Conservation (phyloP, 352 stramenopile species). For the Blastocystis hominis region DNA sequence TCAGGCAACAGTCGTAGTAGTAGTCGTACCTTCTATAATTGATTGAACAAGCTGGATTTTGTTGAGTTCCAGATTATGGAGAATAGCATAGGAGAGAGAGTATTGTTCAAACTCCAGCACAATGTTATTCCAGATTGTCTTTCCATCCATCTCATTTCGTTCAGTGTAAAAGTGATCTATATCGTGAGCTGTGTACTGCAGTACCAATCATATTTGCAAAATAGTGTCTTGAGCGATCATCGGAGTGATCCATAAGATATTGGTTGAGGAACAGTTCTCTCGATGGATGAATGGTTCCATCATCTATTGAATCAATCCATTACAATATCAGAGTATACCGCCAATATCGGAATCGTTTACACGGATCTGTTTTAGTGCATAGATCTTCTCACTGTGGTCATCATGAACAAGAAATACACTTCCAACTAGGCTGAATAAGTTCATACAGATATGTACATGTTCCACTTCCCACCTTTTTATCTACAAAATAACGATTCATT, state of each 20-base stretch:
- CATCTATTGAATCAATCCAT: neutral
- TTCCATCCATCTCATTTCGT: neutral
- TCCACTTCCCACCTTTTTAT: slow-evolving; percentile 33
- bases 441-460: neutral
- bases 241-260: neutral
- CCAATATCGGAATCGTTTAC: slow-evolving; percentile 3
- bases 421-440: slow-evolving; percentile 12
- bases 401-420: slow-evolving; percentile 25
- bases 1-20: neutral
- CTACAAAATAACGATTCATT: slow-evolving; percentile 25
- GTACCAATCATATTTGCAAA: slow-evolving; percentile 39
- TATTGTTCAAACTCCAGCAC: slow-evolving; percentile 1
- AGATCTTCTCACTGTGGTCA: neutral
- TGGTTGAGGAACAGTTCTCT: neutral
- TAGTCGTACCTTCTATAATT: neutral
- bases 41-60: slow-evolving; percentile 56
- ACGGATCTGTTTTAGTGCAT: slow-evolving; percentile 44
- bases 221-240: neutral
- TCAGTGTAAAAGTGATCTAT: slow-evolving; percentile 46
- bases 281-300: neutral
- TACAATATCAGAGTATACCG: neutral
- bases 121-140: slow-evolving; percentile 41
- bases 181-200: neutral
- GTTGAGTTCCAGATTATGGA: neutral
- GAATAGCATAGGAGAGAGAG: neutral